phyloP scores from a whole-genome alignment of 2,329 filamentous ascomycete genomes.

The Aspergillus sojae region DNA sequence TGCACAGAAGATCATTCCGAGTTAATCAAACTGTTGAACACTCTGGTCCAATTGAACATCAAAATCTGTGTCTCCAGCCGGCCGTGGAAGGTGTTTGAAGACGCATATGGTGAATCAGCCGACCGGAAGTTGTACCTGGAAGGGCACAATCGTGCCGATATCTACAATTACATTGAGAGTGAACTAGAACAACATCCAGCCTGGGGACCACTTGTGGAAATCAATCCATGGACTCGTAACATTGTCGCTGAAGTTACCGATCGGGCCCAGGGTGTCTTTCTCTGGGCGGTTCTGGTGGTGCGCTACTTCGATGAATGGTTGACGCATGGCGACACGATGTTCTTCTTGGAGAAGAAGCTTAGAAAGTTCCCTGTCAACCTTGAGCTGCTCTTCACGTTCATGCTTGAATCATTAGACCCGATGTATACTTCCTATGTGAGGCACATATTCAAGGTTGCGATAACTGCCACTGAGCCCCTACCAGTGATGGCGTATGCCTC shows the following conservation, averaged over 20 bases:
- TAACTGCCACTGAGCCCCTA: background rate
- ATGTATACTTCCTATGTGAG: background rate
- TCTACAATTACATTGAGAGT: background rate
- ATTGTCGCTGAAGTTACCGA: background rate
- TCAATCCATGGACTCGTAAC: background rate
- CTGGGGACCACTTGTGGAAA: background rate
- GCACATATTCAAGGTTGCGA: background rate
- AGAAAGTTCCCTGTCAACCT: background rate
- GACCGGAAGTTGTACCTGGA: background rate
- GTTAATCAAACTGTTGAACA: background rate
- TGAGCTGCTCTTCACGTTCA: background rate
- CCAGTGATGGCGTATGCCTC: background rate
- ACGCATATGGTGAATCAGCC: background rate
- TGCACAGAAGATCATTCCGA: background rate
- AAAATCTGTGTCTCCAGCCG: background rate
- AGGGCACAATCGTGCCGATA: background rate
- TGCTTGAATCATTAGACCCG: background rate
- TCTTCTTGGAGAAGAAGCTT: background rate
- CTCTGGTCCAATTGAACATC: background rate
- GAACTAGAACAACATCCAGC: background rate
- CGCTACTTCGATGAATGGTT: background rate
- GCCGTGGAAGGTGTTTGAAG: background rate
- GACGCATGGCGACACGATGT: background rate
- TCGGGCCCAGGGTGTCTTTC: background rate
- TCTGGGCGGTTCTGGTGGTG: background rate